These are phyloP conservation scores for Sporothrix humicola DNA, from an alignment of 2,329 filamentous ascomycete species.

Conservation along the genomic window DNA sequence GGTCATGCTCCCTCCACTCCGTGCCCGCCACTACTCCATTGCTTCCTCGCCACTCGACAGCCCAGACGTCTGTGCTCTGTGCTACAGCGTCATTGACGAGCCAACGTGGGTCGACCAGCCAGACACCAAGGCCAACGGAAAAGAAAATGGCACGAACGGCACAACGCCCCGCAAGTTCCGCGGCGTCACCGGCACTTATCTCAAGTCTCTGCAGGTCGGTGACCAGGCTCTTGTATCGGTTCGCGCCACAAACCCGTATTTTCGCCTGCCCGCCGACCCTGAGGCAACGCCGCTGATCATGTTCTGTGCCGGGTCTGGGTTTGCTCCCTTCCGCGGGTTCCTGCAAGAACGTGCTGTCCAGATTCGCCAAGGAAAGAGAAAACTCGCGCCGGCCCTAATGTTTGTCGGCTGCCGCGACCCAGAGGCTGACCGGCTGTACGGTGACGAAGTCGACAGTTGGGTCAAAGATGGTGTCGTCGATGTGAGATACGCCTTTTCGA, in stretches of 20 bases:
- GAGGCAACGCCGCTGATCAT: slow-evolving; percentile 57
- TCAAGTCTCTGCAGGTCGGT: slow-evolving; percentile 58
- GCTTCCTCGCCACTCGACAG: slow-evolving; percentile 71
- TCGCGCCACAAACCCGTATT: slow-evolving; percentile 50
- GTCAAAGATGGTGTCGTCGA: slow-evolving; percentile 63
- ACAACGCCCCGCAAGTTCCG: slow-evolving; percentile 46
- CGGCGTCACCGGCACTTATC: slow-evolving; percentile 66
- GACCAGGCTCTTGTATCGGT: slow-evolving; percentile 58
- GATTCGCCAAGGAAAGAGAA: slow-evolving; percentile 50
- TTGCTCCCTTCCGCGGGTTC: slow-evolving; percentile 68
- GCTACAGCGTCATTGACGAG: slow-evolving; percentile 68
- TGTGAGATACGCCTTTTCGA: slow-evolving; percentile 66
- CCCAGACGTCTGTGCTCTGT: slow-evolving; percentile 60
- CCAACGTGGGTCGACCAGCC: slow-evolving; percentile 54
- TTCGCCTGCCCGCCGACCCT: slow-evolving; percentile 55
- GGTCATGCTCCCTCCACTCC: slow-evolving; percentile 68
- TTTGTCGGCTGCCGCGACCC: slow-evolving; percentile 38
- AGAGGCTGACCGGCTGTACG: slow-evolving; percentile 50
- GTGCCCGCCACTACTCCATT: slow-evolving; percentile 60
- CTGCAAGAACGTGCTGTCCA: slow-evolving; percentile 64
- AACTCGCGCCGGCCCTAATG: slow-evolving; percentile 35
- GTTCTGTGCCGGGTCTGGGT: slow-evolving; percentile 59
- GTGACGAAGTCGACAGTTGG: slow-evolving; percentile 64
- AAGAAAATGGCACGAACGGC: background rate
- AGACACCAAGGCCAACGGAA: background rate